A percentile compares a stretch with the other conserved stretches of the same genome.
These are phyloP conservation scores for Arachnomyces sp. DNA, from an alignment of 2,329 filamentous ascomycete genomes.

Conservation along the genomic window DNA sequence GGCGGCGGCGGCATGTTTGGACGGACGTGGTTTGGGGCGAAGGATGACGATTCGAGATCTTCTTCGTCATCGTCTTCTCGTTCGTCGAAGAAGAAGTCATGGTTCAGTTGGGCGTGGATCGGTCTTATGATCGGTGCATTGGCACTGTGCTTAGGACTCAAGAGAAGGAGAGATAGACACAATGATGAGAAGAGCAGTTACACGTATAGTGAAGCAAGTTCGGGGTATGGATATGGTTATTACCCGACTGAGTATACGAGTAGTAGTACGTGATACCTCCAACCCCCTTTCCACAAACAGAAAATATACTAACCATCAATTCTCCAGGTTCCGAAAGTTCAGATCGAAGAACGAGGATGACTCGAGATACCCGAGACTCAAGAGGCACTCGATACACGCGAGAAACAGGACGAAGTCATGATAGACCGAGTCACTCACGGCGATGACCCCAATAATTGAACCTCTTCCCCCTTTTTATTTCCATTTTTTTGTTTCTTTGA, in stretches of 20 bases:
- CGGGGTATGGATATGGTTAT: slow-evolving; percentile 26
- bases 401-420: slow-evolving; percentile 13
- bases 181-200: slow-evolving; percentile 34
- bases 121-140: slow-evolving; percentile 38
- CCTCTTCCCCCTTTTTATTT: too few species aligned
- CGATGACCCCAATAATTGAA: too few species aligned
- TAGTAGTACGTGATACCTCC: slow-evolving; percentile 12
- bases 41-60: slow-evolving; percentile 16
- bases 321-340: slow-evolving; percentile 37
- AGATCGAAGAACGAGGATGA: slow-evolving; percentile 29
- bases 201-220: slow-evolving; percentile 29
- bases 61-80: slow-evolving; percentile 30
- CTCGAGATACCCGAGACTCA: too few species aligned
- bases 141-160: slow-evolving; percentile 40
- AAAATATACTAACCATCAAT: slow-evolving; percentile 14
- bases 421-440: too few species aligned
- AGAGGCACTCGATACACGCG: slow-evolving; percentile 10
- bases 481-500: too few species aligned
- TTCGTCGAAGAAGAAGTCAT: slow-evolving; percentile 23
- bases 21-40: slow-evolving; percentile 12
- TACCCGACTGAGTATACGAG: slow-evolving; percentile 37
- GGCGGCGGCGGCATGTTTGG: slow-evolving; percentile 3
- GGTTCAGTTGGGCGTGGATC: slow-evolving; percentile 25
- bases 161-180: slow-evolving; percentile 30
- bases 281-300: slow-evolving; percentile 6